Conservation (phyloP, 768 basidiomycete species). For the Paxillus involutus region DNA sequence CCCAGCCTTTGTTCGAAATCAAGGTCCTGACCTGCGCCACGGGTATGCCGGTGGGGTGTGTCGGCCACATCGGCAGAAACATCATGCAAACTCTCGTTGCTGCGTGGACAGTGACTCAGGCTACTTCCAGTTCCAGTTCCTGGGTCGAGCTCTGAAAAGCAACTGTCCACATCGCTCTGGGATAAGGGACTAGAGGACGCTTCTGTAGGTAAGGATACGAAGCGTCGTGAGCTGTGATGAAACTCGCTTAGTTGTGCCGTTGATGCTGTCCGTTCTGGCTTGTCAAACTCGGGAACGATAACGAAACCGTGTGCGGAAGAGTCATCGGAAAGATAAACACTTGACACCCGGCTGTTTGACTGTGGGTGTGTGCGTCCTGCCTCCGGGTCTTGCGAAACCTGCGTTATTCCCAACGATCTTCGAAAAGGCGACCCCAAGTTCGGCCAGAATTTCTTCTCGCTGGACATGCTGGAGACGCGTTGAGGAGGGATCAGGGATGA, state of each 20-base stretch:
- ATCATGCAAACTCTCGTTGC: neutral
- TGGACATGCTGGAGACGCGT: conserved; percentile 16
- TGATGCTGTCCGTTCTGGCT: neutral
- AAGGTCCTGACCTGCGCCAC: conserved; percentile 4
- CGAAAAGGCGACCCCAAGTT: conserved; percentile 23
- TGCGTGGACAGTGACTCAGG: neutral
- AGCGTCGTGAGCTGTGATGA: neutral
- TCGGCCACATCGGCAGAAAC: neutral
- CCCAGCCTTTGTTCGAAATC: conserved; percentile 22
- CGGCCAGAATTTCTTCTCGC: conserved; percentile 27
- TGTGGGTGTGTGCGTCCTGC: conserved; percentile 3
- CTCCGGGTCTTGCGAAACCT: neutral
- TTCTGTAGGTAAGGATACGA: neutral
- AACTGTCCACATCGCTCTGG: neutral
- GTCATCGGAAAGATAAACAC: conserved; percentile 21
- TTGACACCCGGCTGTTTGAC: conserved; percentile 14
- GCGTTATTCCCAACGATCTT: neutral
- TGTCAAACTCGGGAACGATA: conserved; percentile 27
- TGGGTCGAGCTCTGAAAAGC: neutral
- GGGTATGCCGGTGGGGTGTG: neutral
- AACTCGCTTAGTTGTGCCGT: neutral
- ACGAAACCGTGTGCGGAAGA: conserved; percentile 13
- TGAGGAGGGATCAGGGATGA: conserved; percentile 6
- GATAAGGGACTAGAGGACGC: neutral
- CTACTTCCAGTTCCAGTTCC: neutral